Evolutionary conservation across 345 rosid genomes (phyloP), one percentile per base, ranked within the genome.

Genomic region (Moricandia moricandioides): DNA sequence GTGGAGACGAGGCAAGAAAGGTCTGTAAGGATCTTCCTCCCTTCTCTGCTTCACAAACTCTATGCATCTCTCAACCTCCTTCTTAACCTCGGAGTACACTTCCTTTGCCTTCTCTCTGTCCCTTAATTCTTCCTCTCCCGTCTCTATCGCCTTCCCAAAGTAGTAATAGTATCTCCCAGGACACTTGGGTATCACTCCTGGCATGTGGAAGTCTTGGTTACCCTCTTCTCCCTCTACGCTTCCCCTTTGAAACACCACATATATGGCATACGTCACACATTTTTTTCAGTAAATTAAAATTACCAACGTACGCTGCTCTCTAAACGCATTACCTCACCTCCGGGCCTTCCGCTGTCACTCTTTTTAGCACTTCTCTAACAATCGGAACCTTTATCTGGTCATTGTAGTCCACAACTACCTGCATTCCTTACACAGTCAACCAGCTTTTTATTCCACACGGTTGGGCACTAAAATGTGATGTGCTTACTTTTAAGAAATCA

Each of bases 161-260:
- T 82, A 81, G 68, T 73, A 91, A 80, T 93, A 93, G 72, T 87
- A 86, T 62, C 89, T 85, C 67, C 97, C 97, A 0, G 98, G 98
- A 72, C 85, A 67, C 71, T 87, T 93, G 35, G 98, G 98, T 74
- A 81, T 31, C 39, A 85, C 58, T 56, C 86, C 80, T 31, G 93
- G 93, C n/a, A 82, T 14, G 84, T 88, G 88, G 29, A 84, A 57
- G 49, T 73, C 85, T 78, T 89, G 96, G 71, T 87, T 84, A 57
- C 83, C 87, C 45, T 88, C 86, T 71, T 89, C 96, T 34, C 93
- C 91, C 33, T 65, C 70, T 26, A 74, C 78, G 67, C 79, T 80
- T 39, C 69, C 77, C 86, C 97, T 93, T 58, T 58, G 56, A 70
- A 64, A 75, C 63, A 77, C 49, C 63, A 74, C 55, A 49, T 11